phyloP scores from a whole-genome alignment of 2,329 filamentous ascomycete genomes.

The Fusarium poae region DNA sequence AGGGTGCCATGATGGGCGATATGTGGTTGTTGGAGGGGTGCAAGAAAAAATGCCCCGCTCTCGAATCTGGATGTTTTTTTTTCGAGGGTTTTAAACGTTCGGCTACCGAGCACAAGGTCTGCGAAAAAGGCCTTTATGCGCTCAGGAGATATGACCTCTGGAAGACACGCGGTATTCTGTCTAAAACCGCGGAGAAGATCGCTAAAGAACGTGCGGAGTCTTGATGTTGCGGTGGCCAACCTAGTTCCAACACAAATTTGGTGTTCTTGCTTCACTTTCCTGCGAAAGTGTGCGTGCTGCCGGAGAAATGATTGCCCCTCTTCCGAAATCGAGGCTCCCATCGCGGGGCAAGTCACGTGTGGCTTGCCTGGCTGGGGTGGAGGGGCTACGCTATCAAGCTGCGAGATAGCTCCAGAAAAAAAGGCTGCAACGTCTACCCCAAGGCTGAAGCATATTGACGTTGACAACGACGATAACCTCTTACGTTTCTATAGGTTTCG shows the following conservation, averaged over 20 bases:
- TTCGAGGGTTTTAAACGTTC: slow-evolving; percentile 38
- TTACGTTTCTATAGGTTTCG: slow-evolving; percentile 43
- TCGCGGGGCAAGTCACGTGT: slow-evolving; percentile 60
- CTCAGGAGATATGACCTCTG: slow-evolving; percentile 40
- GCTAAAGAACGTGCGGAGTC: slow-evolving; percentile 49
- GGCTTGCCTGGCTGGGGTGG: slow-evolving; percentile 41
- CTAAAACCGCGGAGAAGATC: slow-evolving; percentile 43
- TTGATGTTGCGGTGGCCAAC: slow-evolving; percentile 48
- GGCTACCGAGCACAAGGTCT: slow-evolving; percentile 37
- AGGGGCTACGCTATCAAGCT: slow-evolving; percentile 46
- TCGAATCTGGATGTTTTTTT: slow-evolving; percentile 41
- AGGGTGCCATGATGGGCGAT: slow-evolving; percentile 80
- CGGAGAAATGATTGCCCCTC: slow-evolving; percentile 57
- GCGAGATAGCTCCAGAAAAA: slow-evolving; percentile 50
- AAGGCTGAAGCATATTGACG: slow-evolving; percentile 50
- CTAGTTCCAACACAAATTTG: slow-evolving; percentile 55
- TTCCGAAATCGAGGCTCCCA: slow-evolving; percentile 45
- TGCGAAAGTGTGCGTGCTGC: slow-evolving; percentile 57
- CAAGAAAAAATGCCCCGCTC: slow-evolving; percentile 56
- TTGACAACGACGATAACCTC: slow-evolving; percentile 46
- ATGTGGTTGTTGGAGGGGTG: slow-evolving; percentile 53
- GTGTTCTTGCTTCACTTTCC: slow-evolving; percentile 53
- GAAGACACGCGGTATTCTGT: slow-evolving; percentile 40
- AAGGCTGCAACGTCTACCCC: slow-evolving; percentile 49
- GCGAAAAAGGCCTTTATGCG: slow-evolving; percentile 38